Conservation (phyloP, 1,284 basidiomycete species). For the Cutaneotrichosporon arboriforme region DNA sequence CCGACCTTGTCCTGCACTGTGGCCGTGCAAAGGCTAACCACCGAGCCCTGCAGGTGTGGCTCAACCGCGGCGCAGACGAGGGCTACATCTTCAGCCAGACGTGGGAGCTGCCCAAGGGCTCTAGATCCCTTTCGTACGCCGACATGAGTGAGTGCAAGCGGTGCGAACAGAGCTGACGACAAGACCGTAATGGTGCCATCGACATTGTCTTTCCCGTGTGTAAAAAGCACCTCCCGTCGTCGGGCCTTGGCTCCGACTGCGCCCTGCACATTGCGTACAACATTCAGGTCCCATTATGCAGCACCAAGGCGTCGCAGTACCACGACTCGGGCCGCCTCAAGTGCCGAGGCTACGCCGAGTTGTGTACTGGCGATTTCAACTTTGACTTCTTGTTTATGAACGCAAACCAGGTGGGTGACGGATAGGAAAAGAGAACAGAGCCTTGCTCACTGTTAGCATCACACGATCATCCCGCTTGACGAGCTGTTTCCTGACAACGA, state of each 20-base stretch:
- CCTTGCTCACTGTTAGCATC: slow-evolving; percentile 54
- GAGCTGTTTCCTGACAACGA: slow-evolving; percentile 55
- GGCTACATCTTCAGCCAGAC: slow-evolving; percentile 68
- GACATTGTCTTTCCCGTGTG: slow-evolving; percentile 92
- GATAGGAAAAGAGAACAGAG: too few species aligned
- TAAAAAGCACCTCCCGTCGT: slow-evolving; percentile 58
- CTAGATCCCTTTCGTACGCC: slow-evolving; percentile 78
- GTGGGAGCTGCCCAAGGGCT: slow-evolving; percentile 67
- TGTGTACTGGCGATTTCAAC: slow-evolving; percentile 73
- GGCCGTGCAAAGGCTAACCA: slow-evolving; percentile 40
- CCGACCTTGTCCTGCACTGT: slow-evolving; percentile 88
- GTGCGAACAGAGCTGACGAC: not conserved
- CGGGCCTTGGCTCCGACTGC: slow-evolving; percentile 69
- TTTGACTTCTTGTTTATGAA: slow-evolving; percentile 69
- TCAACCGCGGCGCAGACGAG: slow-evolving; percentile 54
- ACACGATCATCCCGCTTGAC: slow-evolving; percentile 62
- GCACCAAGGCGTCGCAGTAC: slow-evolving; percentile 22
- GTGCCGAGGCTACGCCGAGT: slow-evolving; percentile 70
- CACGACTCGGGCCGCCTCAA: slow-evolving; percentile 28
- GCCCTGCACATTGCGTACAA: slow-evolving; percentile 90
- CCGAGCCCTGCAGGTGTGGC: slow-evolving; percentile 7
- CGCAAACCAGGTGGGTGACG: slow-evolving; percentile 56
- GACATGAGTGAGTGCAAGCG: slow-evolving; percentile 70
- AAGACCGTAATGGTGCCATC: slow-evolving; percentile 92
- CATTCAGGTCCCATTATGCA: slow-evolving; percentile 78